Evolutionary conservation across 805 yeast genomes (phyloP).

Genomic region (Maudiozyma pseudohumilis): DNA sequence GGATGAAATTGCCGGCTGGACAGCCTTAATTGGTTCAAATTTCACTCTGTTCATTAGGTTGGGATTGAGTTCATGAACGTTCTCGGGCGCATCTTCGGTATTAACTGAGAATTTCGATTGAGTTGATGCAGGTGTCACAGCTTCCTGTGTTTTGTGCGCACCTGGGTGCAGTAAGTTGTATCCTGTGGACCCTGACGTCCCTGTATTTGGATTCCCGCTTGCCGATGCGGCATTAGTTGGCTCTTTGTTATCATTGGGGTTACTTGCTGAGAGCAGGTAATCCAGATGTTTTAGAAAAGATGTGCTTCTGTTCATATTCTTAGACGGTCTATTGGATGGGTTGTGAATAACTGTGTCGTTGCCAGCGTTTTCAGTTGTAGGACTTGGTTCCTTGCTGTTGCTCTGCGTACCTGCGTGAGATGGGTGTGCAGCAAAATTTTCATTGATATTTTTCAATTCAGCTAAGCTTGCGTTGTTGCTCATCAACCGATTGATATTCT

Average conservation of each 20-base stretch:
- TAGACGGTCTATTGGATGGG: constrained; percentile 1
- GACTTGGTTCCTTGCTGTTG: not conserved
- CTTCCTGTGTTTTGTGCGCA: not conserved
- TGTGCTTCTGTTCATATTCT: constrained; percentile 12
- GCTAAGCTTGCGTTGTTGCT: not conserved
- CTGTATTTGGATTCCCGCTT: not conserved
- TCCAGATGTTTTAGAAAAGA: constrained; percentile 33
- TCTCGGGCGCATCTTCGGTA: not conserved
- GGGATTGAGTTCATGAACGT: not conserved
- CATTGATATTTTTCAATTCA: not conserved
- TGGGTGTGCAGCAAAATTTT: not conserved
- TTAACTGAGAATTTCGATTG: constrained; percentile 1
- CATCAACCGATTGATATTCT: not conserved
- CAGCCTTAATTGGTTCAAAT: constrained; percentile 20
- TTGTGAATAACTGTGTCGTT: constrained; percentile 13
- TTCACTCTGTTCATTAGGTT: constrained; percentile 17
- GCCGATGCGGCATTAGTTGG: not conserved
- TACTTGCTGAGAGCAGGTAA: constrained; percentile 21
- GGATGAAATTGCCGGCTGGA: constrained; percentile 40
- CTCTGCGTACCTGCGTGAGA: not conserved
- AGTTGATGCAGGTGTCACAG: not conserved
- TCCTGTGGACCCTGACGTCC: not conserved
- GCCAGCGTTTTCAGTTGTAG: not conserved
- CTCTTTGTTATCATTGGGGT: constrained; percentile 1
- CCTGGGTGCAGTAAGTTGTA: not conserved